Percentiles rank a stretch among this genome's conserved stretches.
phyloP scores from a whole-genome alignment of 2,329 filamentous ascomycete species.

The Venturia pyrina region DNA sequence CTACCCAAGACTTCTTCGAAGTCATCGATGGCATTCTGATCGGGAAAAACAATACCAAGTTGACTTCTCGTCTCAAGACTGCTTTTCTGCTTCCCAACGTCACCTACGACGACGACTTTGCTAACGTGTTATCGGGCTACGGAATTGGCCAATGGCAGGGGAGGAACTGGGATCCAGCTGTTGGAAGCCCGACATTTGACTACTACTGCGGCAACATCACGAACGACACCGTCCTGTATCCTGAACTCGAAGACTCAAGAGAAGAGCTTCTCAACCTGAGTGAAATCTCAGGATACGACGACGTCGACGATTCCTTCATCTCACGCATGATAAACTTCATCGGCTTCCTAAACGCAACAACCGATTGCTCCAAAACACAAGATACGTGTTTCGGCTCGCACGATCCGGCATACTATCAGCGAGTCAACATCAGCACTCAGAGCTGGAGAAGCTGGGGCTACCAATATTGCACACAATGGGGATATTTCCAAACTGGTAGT shows the following conservation, averaged over 20 bases:
- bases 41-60: conserved; percentile 33
- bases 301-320: conserved; percentile 32
- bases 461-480: conserved; percentile 56
- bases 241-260: conserved; percentile 10
- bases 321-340: conserved; percentile 47
- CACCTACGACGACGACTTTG: conserved; percentile 45
- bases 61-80: conserved; percentile 38
- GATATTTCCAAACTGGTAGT: conserved; percentile 65
- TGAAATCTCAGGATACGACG: conserved; percentile 11
- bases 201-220: conserved; percentile 49
- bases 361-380: conserved; percentile 34
- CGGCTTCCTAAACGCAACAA: conserved; percentile 41
- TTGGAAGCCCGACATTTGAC: conserved; percentile 39
- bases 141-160: conserved; percentile 44
- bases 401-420: conserved; percentile 36
- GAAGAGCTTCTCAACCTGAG: conserved; percentile 19
- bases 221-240: conserved; percentile 32
- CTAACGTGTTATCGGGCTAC: conserved; percentile 29
- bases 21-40: conserved; percentile 50
- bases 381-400: conserved; percentile 43
- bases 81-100: conserved; percentile 42
- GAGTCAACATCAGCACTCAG: conserved; percentile 32
- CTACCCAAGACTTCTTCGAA: conserved; percentile 51
- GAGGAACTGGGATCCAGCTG: conserved; percentile 49
- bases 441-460: conserved; percentile 47